Conservation (phyloP, 164 flowering plant genomes). For the Vitis vinifera region ASM3070453v1 NC_081820.1:22960001-22960500, state of each 20-base stretch:
- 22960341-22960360: neutral
- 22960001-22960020: no score
- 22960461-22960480: no score
- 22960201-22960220: slow-evolving; percentile 2
- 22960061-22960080: slow-evolving; percentile 86
- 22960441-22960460: no score
- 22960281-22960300: no score
- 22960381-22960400: slow-evolving; percentile 71
- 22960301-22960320: no score
- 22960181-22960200: slow-evolving; percentile 30
- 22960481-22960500: no score
- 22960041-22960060: slow-evolving; percentile 58
- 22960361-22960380: no score
- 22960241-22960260: no score
- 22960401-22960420: no score
- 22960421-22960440: no score
- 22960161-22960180: slow-evolving; percentile 17
- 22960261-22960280: no score
- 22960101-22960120: slow-evolving; percentile 74
- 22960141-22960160: slow-evolving; percentile 15
- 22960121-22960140: slow-evolving; percentile 41
- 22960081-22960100: slow-evolving; percentile 76
- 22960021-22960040: neutral
- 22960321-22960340: neutral
- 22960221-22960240: neutral